Evolutionary conservation across 768 basidiomycete species (phyloP).

Genomic region (Tylopilus vinaceipallidus): DNA sequence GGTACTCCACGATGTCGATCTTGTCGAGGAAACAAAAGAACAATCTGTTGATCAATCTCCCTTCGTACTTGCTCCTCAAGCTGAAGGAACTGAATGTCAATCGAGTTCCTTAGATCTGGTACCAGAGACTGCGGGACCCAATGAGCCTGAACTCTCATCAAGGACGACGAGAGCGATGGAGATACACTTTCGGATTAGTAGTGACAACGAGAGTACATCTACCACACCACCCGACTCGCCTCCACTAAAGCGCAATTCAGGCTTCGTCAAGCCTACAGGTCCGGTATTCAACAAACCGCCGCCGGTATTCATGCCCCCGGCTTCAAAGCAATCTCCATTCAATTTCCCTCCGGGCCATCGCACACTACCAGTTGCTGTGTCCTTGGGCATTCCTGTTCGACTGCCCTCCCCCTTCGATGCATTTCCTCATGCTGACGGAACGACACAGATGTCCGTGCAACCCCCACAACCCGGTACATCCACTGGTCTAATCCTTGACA

Average conservation of each 20-base stretch:
- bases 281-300: slow-evolving; percentile 62
- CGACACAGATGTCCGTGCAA: slow-evolving; percentile 44
- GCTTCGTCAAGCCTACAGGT: slow-evolving; percentile 36
- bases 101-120: slow-evolving; percentile 65
- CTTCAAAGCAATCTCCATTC: slow-evolving; percentile 24
- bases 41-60: slow-evolving; percentile 1
- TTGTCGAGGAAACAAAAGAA: background rate
- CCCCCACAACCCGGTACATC: slow-evolving; percentile 51
- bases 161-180: slow-evolving; percentile 16
- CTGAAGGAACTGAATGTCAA: slow-evolving; percentile 31
- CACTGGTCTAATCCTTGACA: slow-evolving; percentile 53
- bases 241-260: slow-evolving; percentile 27
- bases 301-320: slow-evolving; percentile 27
- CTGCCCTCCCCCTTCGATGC: slow-evolving; percentile 27
- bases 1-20: slow-evolving; percentile 22
- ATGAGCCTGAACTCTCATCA: slow-evolving; percentile 18
- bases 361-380: slow-evolving; percentile 43
- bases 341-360: slow-evolving; percentile 39
- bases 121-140: slow-evolving; percentile 32
- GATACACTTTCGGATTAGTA: background rate
- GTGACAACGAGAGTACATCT: slow-evolving; percentile 40
- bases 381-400: slow-evolving; percentile 42
- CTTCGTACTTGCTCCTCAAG: background rate
- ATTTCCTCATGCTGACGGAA: slow-evolving; percentile 23
- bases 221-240: slow-evolving; percentile 63